phyloP scores from a whole-genome alignment of 352 stramenopile species.

The Pythium chondricola region DNA sequence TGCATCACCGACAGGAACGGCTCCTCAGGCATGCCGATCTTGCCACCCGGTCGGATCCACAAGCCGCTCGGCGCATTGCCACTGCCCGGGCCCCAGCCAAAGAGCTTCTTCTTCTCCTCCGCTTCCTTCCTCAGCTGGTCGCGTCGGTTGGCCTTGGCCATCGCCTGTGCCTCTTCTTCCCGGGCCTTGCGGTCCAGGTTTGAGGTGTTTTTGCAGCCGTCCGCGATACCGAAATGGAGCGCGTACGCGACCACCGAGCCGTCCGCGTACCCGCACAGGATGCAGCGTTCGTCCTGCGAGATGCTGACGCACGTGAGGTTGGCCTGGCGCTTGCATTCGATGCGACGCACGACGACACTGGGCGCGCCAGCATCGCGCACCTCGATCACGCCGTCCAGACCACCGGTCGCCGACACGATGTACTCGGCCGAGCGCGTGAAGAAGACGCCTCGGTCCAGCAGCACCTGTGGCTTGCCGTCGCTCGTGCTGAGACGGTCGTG shows the following conservation, averaged over 20 bases:
- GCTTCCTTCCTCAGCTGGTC: slow-evolving; percentile 61
- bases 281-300: slow-evolving; percentile 75
- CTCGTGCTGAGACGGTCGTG: slow-evolving; percentile 43
- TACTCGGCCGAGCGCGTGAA: slow-evolving; percentile 80
- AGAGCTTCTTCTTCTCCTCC: slow-evolving; percentile 40
- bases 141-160: slow-evolving; percentile 66
- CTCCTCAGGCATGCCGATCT: slow-evolving; percentile 45
- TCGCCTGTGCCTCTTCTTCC: slow-evolving; percentile 68
- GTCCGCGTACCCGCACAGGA: slow-evolving; percentile 77
- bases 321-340: slow-evolving; percentile 67
- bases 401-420: slow-evolving; percentile 60
- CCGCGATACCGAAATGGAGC: slow-evolving; percentile 73
- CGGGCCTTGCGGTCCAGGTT: slow-evolving; percentile 68
- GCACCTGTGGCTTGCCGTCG: slow-evolving; percentile 37
- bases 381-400: slow-evolving; percentile 62
- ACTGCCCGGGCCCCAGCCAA: slow-evolving; percentile 33
- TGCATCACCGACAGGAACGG: slow-evolving; percentile 59
- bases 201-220: slow-evolving; percentile 64
- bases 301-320: slow-evolving; percentile 68
- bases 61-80: slow-evolving; percentile 24
- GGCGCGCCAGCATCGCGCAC: slow-evolving; percentile 62
- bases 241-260: slow-evolving; percentile 74
- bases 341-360: slow-evolving; percentile 53
- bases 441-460: slow-evolving; percentile 61
- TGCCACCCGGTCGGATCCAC: slow-evolving; percentile 46